Conservation (phyloP, 345 rosid genomes). For the Eucalyptus cladocalyx region DNA sequence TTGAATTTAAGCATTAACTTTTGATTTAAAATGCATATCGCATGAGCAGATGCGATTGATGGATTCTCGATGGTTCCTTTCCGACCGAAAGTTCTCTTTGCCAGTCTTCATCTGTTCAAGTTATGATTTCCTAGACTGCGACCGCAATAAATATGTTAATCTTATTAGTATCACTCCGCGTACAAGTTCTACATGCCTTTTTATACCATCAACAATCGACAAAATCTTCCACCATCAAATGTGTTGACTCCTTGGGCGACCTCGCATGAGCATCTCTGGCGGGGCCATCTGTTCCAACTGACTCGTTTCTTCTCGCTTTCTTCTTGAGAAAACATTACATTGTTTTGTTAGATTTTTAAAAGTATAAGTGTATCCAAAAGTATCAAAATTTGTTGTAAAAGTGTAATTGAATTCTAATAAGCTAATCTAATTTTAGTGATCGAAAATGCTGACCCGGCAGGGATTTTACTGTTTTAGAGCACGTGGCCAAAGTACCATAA, state of each 20-base stretch:
- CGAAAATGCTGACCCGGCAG: background rate
- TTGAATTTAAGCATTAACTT: background rate
- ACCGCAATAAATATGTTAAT: background rate
- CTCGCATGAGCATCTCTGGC: no score
- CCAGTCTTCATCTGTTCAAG: background rate
- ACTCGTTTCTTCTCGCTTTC: background rate
- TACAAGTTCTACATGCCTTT: background rate
- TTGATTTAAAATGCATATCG: background rate
- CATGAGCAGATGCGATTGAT: background rate
- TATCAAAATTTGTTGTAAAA: background rate
- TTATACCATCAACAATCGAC: background rate
- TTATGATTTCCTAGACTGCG: background rate
- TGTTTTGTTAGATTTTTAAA: background rate
- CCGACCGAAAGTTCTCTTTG: background rate
- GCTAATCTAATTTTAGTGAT: background rate
- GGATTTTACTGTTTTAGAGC: background rate
- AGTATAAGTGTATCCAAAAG: background rate
- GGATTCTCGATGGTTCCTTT: background rate
- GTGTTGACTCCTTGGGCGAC: background rate
- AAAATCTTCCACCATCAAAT: background rate
- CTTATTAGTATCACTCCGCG: background rate
- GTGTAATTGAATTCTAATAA: background rate
- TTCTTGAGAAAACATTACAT: background rate
- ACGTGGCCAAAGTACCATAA: background rate
- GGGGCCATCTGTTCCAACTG: background rate